Evolutionary conservation across 352 stramenopile species (phyloP).

Genomic region (Labyrinthula sp.): DNA sequence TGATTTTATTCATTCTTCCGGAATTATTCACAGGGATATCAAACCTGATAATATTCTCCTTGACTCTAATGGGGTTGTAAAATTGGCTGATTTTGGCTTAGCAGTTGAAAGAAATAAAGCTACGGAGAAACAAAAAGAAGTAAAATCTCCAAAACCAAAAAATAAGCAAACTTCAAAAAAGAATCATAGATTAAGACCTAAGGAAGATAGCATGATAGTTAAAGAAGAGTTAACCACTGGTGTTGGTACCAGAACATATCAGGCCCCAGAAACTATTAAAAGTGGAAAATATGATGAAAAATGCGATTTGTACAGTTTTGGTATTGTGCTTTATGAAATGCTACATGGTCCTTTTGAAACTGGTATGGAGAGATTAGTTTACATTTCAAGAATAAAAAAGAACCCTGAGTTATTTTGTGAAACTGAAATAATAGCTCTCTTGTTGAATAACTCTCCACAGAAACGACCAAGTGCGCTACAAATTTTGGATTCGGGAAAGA

Average conservation of each 20-base stretch:
- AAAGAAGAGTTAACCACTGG: slow-evolving; percentile 52
- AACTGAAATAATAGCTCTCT: too few relatives aligned
- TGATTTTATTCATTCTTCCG: slow-evolving; percentile 68
- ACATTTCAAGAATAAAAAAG: slow-evolving; percentile 42
- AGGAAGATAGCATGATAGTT: slow-evolving; percentile 32
- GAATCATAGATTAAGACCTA: too few relatives aligned
- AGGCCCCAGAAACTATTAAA: slow-evolving; percentile 72
- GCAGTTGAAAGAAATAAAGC: slow-evolving; percentile 39
- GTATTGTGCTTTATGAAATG: slow-evolving; percentile 84
- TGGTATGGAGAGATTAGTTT: slow-evolving; percentile 57
- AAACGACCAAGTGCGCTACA: slow-evolving; percentile 3
- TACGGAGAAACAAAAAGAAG: background rate
- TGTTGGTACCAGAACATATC: slow-evolving; percentile 79
- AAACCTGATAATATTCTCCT: slow-evolving; percentile 81
- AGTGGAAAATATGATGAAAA: slow-evolving; percentile 73
- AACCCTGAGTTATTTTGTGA: slow-evolving; percentile 9
- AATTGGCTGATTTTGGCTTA: slow-evolving; percentile 78
- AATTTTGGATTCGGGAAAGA: slow-evolving; percentile 10
- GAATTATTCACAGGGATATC: slow-evolving; percentile 71
- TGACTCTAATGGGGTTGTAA: slow-evolving; percentile 65
- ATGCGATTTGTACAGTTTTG: slow-evolving; percentile 78
- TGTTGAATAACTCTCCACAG: slow-evolving; percentile 1
- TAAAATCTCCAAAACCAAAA: background rate
- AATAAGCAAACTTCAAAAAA: slow-evolving; percentile 8
- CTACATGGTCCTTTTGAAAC: slow-evolving; percentile 68